Evolutionary conservation across 2,329 filamentous ascomycete species (phyloP).

Genomic region (Fusarium falciforme): DNA sequence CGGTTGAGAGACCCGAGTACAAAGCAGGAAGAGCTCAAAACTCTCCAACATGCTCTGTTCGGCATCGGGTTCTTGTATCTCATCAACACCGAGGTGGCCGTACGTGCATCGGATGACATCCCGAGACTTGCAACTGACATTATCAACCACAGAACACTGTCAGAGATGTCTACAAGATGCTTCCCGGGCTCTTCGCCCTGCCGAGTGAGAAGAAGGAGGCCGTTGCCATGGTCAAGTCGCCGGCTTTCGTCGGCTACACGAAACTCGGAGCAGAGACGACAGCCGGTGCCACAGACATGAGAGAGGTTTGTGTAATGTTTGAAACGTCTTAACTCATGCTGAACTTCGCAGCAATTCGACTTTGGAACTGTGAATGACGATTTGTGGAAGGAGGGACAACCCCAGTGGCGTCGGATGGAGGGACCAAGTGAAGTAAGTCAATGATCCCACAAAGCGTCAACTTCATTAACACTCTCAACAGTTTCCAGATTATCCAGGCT

Average conservation of each 20-base stretch:
- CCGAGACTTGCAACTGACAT: neutral
- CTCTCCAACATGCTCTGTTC: conserved; percentile 1
- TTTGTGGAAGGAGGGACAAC: neutral
- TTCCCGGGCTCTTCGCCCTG: neutral
- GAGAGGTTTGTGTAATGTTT: neutral
- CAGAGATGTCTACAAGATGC: neutral
- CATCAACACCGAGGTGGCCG: conserved; percentile 7
- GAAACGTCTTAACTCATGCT: neutral
- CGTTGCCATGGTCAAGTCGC: conserved; percentile 7
- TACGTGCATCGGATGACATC: neutral
- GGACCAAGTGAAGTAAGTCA: neutral
- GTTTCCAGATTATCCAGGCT: conserved; percentile 1
- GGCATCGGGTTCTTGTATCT: conserved; percentile 3
- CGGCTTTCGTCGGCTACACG: conserved; percentile 4
- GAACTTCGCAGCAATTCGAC: neutral
- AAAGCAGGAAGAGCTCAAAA: conserved; percentile 1
- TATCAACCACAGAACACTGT: neutral
- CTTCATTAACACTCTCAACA: neutral
- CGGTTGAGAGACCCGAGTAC: neutral
- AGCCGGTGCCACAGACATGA: conserved; percentile 5
- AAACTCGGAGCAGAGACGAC: conserved; percentile 1
- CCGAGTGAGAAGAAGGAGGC: conserved; percentile 3
- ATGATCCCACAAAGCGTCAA: neutral
- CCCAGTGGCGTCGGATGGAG: conserved; percentile 2
- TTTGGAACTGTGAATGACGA: neutral